Conservation (phyloP, 805 yeast genomes). For the Scheffersomyces spartinae region DNA sequence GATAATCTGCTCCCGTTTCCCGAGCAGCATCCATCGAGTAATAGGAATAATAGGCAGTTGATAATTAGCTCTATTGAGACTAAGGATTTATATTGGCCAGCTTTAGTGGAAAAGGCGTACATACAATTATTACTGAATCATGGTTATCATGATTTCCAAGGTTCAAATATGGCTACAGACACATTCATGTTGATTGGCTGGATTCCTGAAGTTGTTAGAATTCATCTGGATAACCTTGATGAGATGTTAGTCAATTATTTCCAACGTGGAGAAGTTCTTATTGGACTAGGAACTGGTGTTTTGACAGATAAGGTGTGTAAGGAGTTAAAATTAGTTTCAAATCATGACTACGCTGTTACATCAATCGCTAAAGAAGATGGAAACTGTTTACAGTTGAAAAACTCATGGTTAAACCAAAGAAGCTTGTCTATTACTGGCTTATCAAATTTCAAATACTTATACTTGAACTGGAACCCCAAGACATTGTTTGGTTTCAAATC, state of each 20-base stretch:
- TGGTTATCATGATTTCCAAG: constrained; percentile 52
- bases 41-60: constrained; percentile 15
- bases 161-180: constrained; percentile 71
- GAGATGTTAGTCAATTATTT: constrained; percentile 26
- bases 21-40: constrained; percentile 6
- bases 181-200: constrained; percentile 57
- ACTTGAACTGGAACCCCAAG: constrained; percentile 46
- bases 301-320: constrained; percentile 21
- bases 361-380: constrained; percentile 13
- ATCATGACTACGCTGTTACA: constrained; percentile 63
- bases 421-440: constrained; percentile 1
- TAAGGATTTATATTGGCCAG: constrained; percentile 44
- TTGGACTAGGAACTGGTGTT: constrained; percentile 63
- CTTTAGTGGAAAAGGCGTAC: constrained; percentile 69
- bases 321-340: constrained; percentile 30
- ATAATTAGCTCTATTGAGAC: constrained; percentile 26
- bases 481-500: constrained; percentile 1
- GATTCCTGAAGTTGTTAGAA: constrained; percentile 48
- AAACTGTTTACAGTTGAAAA: not conserved
- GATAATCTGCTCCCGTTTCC: constrained; percentile 35
- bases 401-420: constrained; percentile 1
- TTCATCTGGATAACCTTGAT: constrained; percentile 12
- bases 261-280: constrained; percentile 22
- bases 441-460: not conserved
- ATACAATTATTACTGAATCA: constrained; percentile 39